A percentile compares a stretch with the other conserved stretches of the same genome.
Conservation (phyloP, 208 protist species). For the Naegleria lovaniensis region DNA sequence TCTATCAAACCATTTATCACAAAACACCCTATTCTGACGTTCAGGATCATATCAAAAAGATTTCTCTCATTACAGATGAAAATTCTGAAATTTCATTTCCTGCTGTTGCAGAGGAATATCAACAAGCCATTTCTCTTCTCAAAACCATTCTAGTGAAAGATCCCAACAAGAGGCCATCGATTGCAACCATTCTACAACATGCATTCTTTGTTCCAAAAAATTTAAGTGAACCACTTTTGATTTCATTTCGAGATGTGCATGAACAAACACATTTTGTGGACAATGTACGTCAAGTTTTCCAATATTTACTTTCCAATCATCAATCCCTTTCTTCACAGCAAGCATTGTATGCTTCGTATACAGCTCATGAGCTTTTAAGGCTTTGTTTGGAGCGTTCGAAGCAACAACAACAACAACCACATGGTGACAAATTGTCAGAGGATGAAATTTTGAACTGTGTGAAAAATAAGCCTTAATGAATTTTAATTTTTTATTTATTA, state of each 20-base stretch:
- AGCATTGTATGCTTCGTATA: not conserved
- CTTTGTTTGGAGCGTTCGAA: not conserved
- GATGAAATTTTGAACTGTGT: not conserved
- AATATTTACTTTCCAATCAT: not conserved
- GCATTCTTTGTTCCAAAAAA: slow-evolving; percentile 55
- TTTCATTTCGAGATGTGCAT: not conserved
- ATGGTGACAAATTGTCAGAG: not conserved
- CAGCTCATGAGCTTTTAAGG: not conserved
- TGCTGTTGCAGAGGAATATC: slow-evolving; percentile 31
- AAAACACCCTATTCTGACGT: slow-evolving; percentile 46
- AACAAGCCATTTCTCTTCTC: slow-evolving; percentile 38
- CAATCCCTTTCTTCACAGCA: not conserved
- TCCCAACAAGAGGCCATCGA: slow-evolving; percentile 46
- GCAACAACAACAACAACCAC: no score
- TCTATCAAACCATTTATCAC: slow-evolving; percentile 64
- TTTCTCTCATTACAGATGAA: slow-evolving; percentile 50
- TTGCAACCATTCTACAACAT: slow-evolving; percentile 52
- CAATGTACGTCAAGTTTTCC: not conserved
- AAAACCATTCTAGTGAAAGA: slow-evolving; percentile 50
- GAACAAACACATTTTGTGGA: not conserved
- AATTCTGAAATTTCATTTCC: slow-evolving; percentile 48
- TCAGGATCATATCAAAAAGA: slow-evolving; percentile 42
- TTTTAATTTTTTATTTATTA: no score
- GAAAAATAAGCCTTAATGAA: not conserved
- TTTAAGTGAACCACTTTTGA: no score